Base-by-base conservation (phyloP, 2,329 filamentous ascomycete species). In the Colletotrichum australisinense region DNA sequence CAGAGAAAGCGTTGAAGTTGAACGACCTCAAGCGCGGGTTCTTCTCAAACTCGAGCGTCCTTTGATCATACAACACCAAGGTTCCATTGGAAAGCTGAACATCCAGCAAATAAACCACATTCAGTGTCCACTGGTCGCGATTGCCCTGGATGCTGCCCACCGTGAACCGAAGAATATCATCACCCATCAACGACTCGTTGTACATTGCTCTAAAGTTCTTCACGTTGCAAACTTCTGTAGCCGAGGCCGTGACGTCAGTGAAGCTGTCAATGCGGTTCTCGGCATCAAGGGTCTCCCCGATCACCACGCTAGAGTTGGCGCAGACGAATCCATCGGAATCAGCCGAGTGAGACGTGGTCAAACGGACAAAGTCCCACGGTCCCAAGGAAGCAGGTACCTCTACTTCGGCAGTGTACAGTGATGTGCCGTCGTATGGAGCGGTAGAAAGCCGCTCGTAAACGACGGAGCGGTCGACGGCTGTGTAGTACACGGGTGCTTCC, bases 311-410 rank as follows among this genome's bases (percentile, higher is more conserved):
- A 12, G 72, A 71, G 38, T 72, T 46, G 42, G 58, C 72, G 46
- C 72, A 74, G n/a, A 71, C 24, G 53, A 74, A 72, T 7, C 68
- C 72, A n/a, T 74, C 72, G 4, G 46, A 38, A 58, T 60, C 68
- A 26, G 14, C 35, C 1, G 66, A 26, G 30, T 63, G 68, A 9
- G 67, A 59, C 2, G 68, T 28, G 26, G 59, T 59, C 22, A 74
- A 12, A 3, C 65, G 63, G 12, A 74, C 68, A 42, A 30, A 74
- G 59, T 74, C 64, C 67, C 72, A 74, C 4, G 68, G 68, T 7
- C 72, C 72, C 42, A 72, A 28, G 0, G 72, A 46, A 3, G 67
- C 58, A 2, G 72, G 63, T 4, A 74, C 53, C 32, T 74, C 72
- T 19, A 66, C 62, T 9, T 74, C 67, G 1, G 53, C 63, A 1